phyloP scores from a whole-genome alignment of 2,329 filamentous ascomycete genomes.

The Rhinocladiella mackenziei region DNA sequence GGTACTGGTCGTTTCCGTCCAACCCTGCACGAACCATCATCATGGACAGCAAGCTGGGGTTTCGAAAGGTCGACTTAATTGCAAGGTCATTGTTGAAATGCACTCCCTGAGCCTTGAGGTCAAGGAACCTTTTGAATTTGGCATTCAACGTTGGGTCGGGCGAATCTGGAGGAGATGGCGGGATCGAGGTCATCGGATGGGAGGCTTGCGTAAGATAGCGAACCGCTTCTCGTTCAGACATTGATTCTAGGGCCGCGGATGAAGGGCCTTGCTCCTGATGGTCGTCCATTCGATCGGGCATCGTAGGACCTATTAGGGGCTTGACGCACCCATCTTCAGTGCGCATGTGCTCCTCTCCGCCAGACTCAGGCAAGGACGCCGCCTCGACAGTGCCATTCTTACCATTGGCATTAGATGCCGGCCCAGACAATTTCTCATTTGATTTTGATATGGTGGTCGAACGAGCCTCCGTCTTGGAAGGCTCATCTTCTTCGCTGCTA shows the following conservation, averaged over 20 bases:
- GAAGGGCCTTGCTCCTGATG: conserved; percentile 7
- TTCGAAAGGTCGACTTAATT: conserved; percentile 54
- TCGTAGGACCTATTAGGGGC: conserved; percentile 26
- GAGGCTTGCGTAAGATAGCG: conserved; percentile 55
- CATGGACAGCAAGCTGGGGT: conserved; percentile 55
- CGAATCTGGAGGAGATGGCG: conserved; percentile 45
- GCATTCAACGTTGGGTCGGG: conserved; percentile 45
- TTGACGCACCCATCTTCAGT: conserved; percentile 4
- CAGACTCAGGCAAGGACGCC: not conserved
- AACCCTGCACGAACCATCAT: conserved; percentile 58
- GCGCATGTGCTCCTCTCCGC: not conserved
- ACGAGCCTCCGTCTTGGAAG: conserved; percentile 13
- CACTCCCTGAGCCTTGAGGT: conserved; percentile 57
- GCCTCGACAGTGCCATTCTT: not conserved
- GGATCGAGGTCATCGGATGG: conserved; percentile 44
- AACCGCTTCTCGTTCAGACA: conserved; percentile 39
- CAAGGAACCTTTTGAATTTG: conserved; percentile 59
- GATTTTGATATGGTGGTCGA: not conserved
- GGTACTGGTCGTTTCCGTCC: conserved; percentile 51
- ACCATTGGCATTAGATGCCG: not conserved
- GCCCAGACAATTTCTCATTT: not conserved
- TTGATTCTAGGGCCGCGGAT: conserved; percentile 9
- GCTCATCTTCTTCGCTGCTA: conserved; percentile 44
- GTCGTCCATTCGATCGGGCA: conserved; percentile 17
- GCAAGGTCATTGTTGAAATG: conserved; percentile 63